These are phyloP conservation scores for Trypanosoma congolense DNA, from an alignment of 208 protist species.

Conservation along the genomic window DNA sequence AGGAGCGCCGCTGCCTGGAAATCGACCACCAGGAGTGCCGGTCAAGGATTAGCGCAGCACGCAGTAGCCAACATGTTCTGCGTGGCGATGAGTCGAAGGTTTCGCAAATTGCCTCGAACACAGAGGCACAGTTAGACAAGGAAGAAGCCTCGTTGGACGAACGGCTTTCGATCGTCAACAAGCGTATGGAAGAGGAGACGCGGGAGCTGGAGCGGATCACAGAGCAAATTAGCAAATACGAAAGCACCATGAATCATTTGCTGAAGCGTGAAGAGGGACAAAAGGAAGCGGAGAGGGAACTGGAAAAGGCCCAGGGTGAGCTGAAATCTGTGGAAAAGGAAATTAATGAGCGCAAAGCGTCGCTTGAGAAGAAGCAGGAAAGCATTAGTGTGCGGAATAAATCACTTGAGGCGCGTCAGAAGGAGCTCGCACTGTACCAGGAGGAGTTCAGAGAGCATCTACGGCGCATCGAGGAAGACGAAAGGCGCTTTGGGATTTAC, in stretches of 20 bases:
- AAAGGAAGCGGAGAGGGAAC: slow-evolving; percentile 48
- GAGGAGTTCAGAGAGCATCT: slow-evolving; percentile 65
- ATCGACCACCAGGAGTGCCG: slow-evolving; percentile 83
- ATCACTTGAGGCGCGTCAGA: slow-evolving; percentile 65
- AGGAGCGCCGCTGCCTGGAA: slow-evolving; percentile 80
- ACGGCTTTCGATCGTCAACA: slow-evolving; percentile 31
- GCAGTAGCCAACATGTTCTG: slow-evolving; percentile 37
- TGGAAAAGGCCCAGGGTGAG: slow-evolving; percentile 50
- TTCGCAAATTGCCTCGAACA: slow-evolving; percentile 25
- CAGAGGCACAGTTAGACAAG: slow-evolving; percentile 33
- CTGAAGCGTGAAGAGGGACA: slow-evolving; percentile 39
- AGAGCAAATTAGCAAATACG: slow-evolving; percentile 35
- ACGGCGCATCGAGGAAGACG: slow-evolving; percentile 48
- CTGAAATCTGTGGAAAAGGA: slow-evolving; percentile 46
- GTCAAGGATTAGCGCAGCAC: slow-evolving; percentile 61
- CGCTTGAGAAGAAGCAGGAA: slow-evolving; percentile 60
- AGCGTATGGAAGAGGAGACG: slow-evolving; percentile 41
- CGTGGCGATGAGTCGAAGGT: slow-evolving; percentile 49
- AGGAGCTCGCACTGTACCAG: slow-evolving; percentile 58
- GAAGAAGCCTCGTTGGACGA: slow-evolving; percentile 49
- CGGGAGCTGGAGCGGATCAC: slow-evolving; percentile 34
- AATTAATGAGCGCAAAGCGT: slow-evolving; percentile 56
- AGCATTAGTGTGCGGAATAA: slow-evolving; percentile 67
- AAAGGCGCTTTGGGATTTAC: slow-evolving; percentile 52
- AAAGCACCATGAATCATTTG: slow-evolving; percentile 36